Percentiles rank a stretch among this genome's conserved stretches.
phyloP scores from a whole-genome alignment of 306 rosid species.

The Sicyos edulis region DNA sequence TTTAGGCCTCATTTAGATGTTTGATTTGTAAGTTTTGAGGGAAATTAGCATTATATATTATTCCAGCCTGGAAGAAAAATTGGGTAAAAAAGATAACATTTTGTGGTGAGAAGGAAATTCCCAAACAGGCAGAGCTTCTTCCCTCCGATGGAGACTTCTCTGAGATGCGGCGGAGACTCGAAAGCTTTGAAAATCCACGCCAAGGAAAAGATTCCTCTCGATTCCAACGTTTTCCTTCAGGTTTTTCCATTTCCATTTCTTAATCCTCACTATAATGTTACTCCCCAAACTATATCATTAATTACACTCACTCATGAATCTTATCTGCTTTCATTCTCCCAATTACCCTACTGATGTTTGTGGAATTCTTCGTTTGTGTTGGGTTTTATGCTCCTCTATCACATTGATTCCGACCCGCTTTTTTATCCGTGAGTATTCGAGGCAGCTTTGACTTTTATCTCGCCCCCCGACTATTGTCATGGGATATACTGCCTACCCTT shows the following conservation, averaged over 20 bases:
- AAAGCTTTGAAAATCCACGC: constrained; percentile 64
- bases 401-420: neutral
- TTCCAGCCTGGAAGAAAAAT: no score
- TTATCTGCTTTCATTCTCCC: neutral
- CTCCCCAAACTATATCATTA: neutral
- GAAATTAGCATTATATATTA: no score
- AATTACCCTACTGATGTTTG: neutral
- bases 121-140: neutral
- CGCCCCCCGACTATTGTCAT: no score
- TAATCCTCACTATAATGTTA: neutral
- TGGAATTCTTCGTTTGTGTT: neutral
- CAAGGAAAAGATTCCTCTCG: constrained; percentile 55
- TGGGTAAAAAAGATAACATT: neutral
- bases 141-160: constrained; percentile 69
- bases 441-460: no score
- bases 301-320: neutral
- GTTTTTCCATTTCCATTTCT: constrained; percentile 26
- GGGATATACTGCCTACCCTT: no score
- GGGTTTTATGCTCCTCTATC: neutral
- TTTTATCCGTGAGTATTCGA: no score
- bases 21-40: no score
- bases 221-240: constrained; percentile 66
- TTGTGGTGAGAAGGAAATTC: neutral
- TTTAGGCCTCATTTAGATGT: no score
- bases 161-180: constrained; percentile 61